Conservation (phyloP, 2,329 filamentous ascomycete species). For the Arthroderma sp. region DNA sequence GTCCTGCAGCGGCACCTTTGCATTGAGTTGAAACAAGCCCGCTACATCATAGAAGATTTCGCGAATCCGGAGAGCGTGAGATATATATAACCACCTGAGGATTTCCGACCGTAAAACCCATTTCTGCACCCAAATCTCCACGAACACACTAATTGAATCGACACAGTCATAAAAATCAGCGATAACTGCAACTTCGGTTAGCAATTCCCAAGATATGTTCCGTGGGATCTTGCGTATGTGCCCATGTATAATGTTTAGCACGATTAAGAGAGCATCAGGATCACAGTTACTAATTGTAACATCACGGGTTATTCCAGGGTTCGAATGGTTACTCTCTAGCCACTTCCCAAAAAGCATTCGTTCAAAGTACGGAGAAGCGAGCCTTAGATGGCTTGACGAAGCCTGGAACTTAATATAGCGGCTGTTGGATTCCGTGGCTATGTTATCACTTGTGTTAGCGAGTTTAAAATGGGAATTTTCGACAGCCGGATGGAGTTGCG, state of each 20-base stretch:
- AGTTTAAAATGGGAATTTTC: too few species aligned
- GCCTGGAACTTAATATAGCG: not conserved
- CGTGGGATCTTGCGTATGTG: constrained; percentile 29
- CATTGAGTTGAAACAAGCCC: not conserved
- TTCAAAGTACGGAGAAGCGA: constrained; percentile 1
- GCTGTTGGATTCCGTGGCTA: not conserved
- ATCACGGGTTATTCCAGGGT: not conserved
- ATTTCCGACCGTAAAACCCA: too few species aligned
- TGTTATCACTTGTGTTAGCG: too few species aligned
- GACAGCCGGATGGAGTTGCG: too few species aligned
- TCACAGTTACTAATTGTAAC: constrained; percentile 12
- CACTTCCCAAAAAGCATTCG: not conserved
- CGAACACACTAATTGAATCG: constrained; percentile 32
- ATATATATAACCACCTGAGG: not conserved
- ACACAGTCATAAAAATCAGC: constrained; percentile 32
- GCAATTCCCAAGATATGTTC: constrained; percentile 25
- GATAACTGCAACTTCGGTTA: constrained; percentile 34
- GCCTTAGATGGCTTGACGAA: constrained; percentile 1
- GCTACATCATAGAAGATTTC: not conserved
- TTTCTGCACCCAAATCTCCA: constrained; percentile 29
- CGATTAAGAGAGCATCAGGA: constrained; percentile 26
- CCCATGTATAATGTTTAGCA: constrained; percentile 37
- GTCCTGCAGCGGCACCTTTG: not conserved
- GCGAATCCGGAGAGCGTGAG: not conserved
- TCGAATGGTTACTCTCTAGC: not conserved